Conservation (phyloP, 129 eudicot genomes). For the Smallanthus sonchifolius region DNA sequence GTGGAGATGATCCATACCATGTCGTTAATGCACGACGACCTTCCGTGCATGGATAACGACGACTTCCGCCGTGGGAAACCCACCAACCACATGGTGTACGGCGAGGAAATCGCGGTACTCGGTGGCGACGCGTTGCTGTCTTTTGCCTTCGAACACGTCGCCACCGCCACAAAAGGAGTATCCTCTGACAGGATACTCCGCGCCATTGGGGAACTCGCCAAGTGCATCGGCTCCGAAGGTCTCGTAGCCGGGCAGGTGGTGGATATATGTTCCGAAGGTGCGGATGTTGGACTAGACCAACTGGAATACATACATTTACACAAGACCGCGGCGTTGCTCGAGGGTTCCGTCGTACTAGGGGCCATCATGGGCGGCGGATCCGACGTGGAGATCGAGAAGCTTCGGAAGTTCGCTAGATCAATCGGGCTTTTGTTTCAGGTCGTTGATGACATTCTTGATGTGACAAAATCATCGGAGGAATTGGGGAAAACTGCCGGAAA, state of each 20-base stretch:
- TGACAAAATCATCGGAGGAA: slow-evolving; percentile 44
- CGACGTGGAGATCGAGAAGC: slow-evolving; percentile 40
- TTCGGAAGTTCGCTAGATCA: slow-evolving; percentile 47
- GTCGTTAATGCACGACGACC: slow-evolving; percentile 62
- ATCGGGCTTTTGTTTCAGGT: slow-evolving; percentile 61
- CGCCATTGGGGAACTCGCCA: slow-evolving; percentile 42
- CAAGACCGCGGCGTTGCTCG: slow-evolving; percentile 59
- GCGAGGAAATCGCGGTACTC: slow-evolving; percentile 47
- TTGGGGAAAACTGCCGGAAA: slow-evolving; percentile 60
- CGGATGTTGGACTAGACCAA: slow-evolving; percentile 33
- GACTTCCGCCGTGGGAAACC: slow-evolving; percentile 60
- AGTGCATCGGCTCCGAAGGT: slow-evolving; percentile 54
- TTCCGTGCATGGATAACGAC: slow-evolving; percentile 68
- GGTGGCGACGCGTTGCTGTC: slow-evolving; percentile 54
- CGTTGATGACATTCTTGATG: slow-evolving; percentile 57
- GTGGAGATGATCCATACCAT: slow-evolving; percentile 65
- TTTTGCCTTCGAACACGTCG: slow-evolving; percentile 44
- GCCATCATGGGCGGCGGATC: slow-evolving; percentile 58
- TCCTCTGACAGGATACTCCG: slow-evolving; percentile 26
- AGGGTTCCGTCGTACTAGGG: slow-evolving; percentile 53
- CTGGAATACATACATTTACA: slow-evolving; percentile 55
- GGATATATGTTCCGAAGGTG: slow-evolving; percentile 46
- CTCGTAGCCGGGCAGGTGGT: slow-evolving; percentile 64
- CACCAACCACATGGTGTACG: slow-evolving; percentile 50
- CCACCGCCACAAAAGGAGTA: slow-evolving; percentile 30